These are phyloP conservation scores for Camelina sativa DNA, from an alignment of 345 rosid genomes.

Conservation along the genomic window DNA sequence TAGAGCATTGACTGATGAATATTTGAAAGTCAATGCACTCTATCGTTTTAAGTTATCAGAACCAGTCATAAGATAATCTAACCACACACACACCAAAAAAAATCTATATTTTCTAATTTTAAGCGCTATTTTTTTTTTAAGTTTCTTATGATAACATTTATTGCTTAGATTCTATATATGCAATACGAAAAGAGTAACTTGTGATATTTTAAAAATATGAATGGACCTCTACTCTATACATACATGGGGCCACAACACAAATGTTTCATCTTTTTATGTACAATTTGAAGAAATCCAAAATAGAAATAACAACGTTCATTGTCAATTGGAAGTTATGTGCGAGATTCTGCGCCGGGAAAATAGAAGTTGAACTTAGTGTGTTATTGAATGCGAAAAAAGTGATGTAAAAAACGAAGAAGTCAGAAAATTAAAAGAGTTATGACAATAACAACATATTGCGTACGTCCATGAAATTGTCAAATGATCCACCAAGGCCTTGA, in stretches of 20 bases:
- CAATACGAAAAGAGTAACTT: neutral
- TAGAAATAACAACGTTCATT: neutral
- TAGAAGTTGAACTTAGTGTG: conserved; percentile 2
- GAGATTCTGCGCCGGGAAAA: conserved; percentile 22
- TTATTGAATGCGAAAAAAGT: conserved; percentile 22
- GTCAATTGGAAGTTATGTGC: neutral
- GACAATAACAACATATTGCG: conserved; percentile 20
- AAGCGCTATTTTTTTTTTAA: no score
- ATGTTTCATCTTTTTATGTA: neutral
- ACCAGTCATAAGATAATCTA: neutral
- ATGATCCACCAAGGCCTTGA: conserved; percentile 20
- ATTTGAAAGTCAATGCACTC: neutral
- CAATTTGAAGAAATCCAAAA: neutral
- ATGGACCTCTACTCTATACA: neutral
- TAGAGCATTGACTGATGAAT: neutral
- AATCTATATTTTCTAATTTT: no score
- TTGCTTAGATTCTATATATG: neutral
- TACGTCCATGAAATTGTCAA: conserved; percentile 30
- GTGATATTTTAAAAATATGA: neutral
- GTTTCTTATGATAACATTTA: no score
- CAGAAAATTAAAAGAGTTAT: conserved; percentile 10
- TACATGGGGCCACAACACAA: neutral
- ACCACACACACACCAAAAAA: neutral
- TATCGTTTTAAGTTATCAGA: neutral
- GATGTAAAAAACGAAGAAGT: conserved; percentile 13